These are phyloP conservation scores for Elsinoe fawcettii DNA, from an alignment of 2,329 filamentous ascomycete species.

Conservation along the genomic window DNA sequence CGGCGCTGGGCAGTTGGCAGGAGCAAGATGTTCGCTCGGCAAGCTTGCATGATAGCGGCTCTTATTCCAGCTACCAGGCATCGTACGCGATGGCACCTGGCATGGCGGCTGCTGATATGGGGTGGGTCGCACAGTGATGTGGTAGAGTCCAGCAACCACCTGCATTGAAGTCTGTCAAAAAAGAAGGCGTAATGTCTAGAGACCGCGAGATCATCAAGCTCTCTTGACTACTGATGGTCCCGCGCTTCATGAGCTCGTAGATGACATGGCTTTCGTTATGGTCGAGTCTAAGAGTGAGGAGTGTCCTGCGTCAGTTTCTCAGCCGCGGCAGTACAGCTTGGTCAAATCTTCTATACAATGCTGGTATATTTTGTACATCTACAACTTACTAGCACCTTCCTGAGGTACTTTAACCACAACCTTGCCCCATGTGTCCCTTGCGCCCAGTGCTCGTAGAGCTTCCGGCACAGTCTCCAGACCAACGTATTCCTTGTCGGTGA, in stretches of 20 bases:
- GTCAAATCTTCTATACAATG: not conserved
- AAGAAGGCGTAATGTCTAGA: not conserved
- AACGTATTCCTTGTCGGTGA: slow-evolving; percentile 71
- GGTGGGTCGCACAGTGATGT: not conserved
- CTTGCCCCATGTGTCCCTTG: slow-evolving; percentile 87
- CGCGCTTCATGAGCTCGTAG: no score
- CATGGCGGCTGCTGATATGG: not conserved
- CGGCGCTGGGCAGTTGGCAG: not conserved
- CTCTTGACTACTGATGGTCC: no score
- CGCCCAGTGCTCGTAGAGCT: slow-evolving; percentile 69
- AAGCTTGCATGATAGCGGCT: not conserved
- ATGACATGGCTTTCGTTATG: no score
- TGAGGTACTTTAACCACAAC: slow-evolving; percentile 82
- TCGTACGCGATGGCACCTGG: not conserved
- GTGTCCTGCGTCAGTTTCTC: no score
- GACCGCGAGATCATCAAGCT: no score
- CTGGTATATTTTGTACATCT: slow-evolving; percentile 4
- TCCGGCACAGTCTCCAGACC: slow-evolving; percentile 72
- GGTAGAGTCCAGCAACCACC: not conserved
- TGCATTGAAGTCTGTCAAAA: not conserved
- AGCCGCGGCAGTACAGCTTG: no score
- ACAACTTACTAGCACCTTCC: slow-evolving; percentile 42
- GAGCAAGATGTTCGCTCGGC: not conserved
- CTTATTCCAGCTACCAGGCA: not conserved
- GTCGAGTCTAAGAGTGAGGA: no score